These are phyloP conservation scores for Diaporthe longicolla DNA, from an alignment of 2,329 filamentous ascomycete species.

Conservation along the genomic window DNA sequence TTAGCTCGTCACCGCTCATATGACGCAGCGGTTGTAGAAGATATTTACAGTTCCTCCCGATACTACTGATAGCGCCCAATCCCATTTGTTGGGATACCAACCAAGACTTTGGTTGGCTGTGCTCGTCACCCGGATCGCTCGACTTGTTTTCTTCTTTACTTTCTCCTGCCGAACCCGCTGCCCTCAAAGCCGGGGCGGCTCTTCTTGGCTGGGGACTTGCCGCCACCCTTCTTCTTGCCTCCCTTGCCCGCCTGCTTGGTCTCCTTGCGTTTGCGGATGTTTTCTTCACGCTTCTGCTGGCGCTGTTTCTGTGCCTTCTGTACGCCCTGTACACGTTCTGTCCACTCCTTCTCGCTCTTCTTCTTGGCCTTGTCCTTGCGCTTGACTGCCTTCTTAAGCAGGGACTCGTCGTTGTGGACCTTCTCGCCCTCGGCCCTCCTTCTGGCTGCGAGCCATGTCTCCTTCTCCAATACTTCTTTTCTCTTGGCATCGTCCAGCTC, in stretches of 20 bases:
- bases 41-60: constrained; percentile 29
- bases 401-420: constrained; percentile 85
- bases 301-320: constrained; percentile 82
- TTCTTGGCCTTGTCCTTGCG: constrained; percentile 90
- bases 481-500: constrained; percentile 84
- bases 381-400: constrained; percentile 96
- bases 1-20: constrained; percentile 26
- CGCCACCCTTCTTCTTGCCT: constrained; percentile 68
- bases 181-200: constrained; percentile 77
- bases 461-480: constrained; percentile 91
- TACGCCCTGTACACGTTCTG: constrained; percentile 79
- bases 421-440: constrained; percentile 91
- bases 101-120: background rate
- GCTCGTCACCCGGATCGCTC: background rate
- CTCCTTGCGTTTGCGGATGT: constrained; percentile 80
- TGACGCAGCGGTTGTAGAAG: constrained; percentile 33
- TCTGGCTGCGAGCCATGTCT: constrained; percentile 92
- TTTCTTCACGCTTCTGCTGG: constrained; percentile 86
- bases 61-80: background rate
- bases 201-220: constrained; percentile 68
- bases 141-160: constrained; percentile 49
- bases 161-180: constrained; percentile 69
- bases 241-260: constrained; percentile 75
- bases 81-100: background rate
- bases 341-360: constrained; percentile 93